phyloP scores from a whole-genome alignment of 129 eudicot species.

The Ambrosia trifida region DNA sequence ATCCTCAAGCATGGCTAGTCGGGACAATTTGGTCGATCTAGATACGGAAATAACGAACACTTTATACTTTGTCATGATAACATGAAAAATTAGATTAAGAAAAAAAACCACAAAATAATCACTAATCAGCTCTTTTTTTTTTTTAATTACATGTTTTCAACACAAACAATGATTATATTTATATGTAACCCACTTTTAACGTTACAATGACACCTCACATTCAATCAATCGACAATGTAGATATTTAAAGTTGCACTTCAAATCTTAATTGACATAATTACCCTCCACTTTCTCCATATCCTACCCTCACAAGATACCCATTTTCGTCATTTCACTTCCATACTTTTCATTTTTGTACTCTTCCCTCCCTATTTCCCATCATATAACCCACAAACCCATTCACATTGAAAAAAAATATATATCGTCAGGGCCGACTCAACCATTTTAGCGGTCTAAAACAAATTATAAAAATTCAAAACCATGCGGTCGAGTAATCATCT shows the following conservation, averaged over 20 bases:
- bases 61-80: no score
- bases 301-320: conserved; percentile 6
- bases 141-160: no score
- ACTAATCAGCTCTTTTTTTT: no score
- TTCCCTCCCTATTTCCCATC: conserved; percentile 25
- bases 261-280: not conserved
- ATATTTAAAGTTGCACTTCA: not conserved
- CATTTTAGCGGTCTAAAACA: not conserved
- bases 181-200: not conserved
- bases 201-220: not conserved
- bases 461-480: not conserved
- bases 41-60: no score
- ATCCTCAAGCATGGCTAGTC: no score
- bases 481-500: conserved; percentile 87
- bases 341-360: conserved; percentile 28
- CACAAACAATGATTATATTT: not conserved
- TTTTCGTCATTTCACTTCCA: conserved; percentile 25
- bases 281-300: not conserved
- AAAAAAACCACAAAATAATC: no score
- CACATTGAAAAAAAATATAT: not conserved
- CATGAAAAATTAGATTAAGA: no score
- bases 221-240: conserved; percentile 3
- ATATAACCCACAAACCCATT: not conserved
- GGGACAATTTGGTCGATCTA: no score
- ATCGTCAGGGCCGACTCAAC: no score